Base-by-base conservation (phyloP, 1,284 basidiomycete genomes). In the Neotropicomus parvogracilis region DNA sequence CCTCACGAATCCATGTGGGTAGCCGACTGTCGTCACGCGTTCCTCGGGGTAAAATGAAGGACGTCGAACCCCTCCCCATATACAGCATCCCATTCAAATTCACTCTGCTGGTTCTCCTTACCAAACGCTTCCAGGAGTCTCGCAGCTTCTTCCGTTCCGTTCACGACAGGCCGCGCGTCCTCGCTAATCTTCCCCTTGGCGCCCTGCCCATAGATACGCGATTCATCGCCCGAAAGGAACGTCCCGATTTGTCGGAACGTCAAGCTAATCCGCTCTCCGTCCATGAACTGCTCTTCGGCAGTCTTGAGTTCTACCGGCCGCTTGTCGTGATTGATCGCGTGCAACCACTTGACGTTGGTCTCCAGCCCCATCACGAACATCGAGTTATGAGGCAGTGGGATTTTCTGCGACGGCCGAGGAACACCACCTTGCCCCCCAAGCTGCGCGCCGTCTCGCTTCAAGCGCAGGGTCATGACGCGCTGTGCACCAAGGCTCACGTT, bases 181-280 rank as follows among this genome's bases (percentile, higher is more conserved):
- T 71, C 75, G 44, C 61, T 70, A 14, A 69, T 77, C 70, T 87
- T 88, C 0, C 73, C 74, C 54, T 63, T 77, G 43, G 81, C 83
- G 1, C 85, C 86, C 56, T 85, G 83, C 0, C 86, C 86, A 56
- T 70, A 87, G 9, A 88, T 88, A 54, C 56, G 63, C 20, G 60
- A 66, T 49, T 73, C 68, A 49, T 78, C 73, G 27, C 59, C 59
- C 13, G 70, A 75, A 50, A 89, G 65, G 65, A 85, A 88, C 29
- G 87, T 88, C 34, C 83, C 84, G 40, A 89, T 89, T 48, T 75
- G 72, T 32, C 87, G 73, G 64, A 89, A 89, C 14, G 87, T 89
- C 56, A 89, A 64, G 60, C 85, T 88, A 59, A 89, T 88, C 41
- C 86, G 74, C 50, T 75, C 81, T n/a, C 81, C 82, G 11, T 68